A percentile compares a stretch with the other conserved stretches of the same genome.
Conservation (phyloP, 768 basidiomycete genomes). For the Pleurotus pulmonarius region DNA sequence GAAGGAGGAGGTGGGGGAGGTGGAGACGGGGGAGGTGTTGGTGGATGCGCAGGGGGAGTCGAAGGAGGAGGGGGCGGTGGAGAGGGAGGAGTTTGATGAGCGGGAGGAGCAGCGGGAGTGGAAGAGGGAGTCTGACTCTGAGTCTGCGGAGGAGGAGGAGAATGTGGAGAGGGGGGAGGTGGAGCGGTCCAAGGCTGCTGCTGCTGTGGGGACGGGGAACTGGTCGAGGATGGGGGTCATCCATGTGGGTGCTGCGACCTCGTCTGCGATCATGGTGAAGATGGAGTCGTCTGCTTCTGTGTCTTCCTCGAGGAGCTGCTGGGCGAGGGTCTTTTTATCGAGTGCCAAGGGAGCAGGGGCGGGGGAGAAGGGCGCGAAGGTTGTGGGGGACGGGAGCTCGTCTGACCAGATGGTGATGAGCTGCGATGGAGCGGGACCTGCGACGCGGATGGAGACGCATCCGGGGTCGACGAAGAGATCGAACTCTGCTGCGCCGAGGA, state of each 20-base stretch:
- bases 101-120: conserved; percentile 65
- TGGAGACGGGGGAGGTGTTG: conserved; percentile 21
- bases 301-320: conserved; percentile 72
- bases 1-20: too few species aligned
- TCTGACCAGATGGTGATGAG: conserved; percentile 70
- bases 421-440: conserved; percentile 29
- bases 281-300: conserved; percentile 68
- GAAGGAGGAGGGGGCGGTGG: conserved; percentile 49
- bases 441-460: conserved; percentile 65
- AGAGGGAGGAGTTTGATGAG: conserved; percentile 56
- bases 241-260: conserved; percentile 68
- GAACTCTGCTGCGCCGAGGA: conserved; percentile 66
- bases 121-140: conserved; percentile 35
- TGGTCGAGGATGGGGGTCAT: conserved; percentile 58
- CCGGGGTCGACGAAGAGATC: conserved; percentile 83
- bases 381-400: conserved; percentile 31
- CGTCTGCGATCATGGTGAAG: conserved; percentile 71
- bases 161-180: conserved; percentile 41
- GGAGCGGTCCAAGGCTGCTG: conserved; percentile 26
- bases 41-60: conserved; percentile 42
- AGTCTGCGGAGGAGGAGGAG: conserved; percentile 50
- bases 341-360: conserved; percentile 10
- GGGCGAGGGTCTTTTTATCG: conserved; percentile 60
- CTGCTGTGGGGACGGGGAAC: conserved; percentile 47
- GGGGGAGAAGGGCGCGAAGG: conserved; percentile 8